Conservation (phyloP, 2,329 filamentous ascomycete species). For the Fusarium sp. region DNA sequence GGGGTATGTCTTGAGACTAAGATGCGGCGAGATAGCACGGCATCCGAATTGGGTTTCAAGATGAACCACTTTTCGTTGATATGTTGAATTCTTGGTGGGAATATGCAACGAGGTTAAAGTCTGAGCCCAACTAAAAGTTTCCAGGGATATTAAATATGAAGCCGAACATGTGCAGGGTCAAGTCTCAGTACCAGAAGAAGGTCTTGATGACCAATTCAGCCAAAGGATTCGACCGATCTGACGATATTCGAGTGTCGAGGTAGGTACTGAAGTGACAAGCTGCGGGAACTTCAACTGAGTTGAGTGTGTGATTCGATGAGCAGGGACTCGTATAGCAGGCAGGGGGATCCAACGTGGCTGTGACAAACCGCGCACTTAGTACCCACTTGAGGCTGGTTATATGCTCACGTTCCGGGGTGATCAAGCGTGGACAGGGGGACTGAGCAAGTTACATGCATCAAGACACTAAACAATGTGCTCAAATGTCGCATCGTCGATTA, state of each 20-base stretch:
- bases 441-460: background rate
- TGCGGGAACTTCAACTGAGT: background rate
- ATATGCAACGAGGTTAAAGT: background rate
- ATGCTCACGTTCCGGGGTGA: background rate
- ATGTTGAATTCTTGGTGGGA: background rate
- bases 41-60: background rate
- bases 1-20: background rate
- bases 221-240: background rate
- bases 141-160: background rate
- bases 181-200: background rate
- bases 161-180: background rate
- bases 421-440: background rate
- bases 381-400: background rate
- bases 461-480: background rate
- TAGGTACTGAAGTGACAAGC: background rate
- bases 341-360: background rate
- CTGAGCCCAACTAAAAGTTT: background rate
- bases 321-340: background rate
- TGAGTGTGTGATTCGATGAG: background rate
- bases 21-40: background rate
- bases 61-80: background rate
- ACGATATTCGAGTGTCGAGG: background rate
- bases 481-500: background rate
- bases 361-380: background rate
- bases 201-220: background rate